These are phyloP conservation scores for Corrigiola litoralis DNA, from an alignment of 179 eudicot genomes.

Conservation along the genomic window DNA sequence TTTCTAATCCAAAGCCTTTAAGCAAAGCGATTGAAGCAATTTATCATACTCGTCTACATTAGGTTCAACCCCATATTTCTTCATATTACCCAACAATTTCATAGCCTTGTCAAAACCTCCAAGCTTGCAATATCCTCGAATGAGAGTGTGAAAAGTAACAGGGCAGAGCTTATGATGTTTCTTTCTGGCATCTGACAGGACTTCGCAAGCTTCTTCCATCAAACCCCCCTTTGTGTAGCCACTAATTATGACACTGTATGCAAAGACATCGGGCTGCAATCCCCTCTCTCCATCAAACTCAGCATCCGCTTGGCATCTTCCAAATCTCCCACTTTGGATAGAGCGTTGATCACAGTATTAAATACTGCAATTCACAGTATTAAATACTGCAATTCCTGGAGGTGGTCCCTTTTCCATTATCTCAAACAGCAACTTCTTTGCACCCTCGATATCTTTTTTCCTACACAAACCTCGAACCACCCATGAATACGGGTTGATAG, in stretches of 20 bases:
- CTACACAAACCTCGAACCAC: constrained; percentile 70
- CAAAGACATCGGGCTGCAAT: constrained; percentile 79
- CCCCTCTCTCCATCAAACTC: constrained; percentile 73
- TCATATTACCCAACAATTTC: constrained; percentile 63
- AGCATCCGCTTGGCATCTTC: constrained; percentile 55
- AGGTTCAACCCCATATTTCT: constrained; percentile 57
- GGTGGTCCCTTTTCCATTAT: constrained; percentile 85
- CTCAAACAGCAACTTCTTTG: constrained; percentile 53
- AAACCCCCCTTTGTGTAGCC: constrained; percentile 69
- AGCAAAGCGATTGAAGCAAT: constrained; percentile 80
- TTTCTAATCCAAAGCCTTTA: constrained; percentile 82
- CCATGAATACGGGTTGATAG: constrained; percentile 50
- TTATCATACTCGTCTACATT: constrained; percentile 77
- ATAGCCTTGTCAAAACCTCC: constrained; percentile 70
- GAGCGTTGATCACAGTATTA: constrained; percentile 47
- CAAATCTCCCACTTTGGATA: constrained; percentile 68
- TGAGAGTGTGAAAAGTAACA: constrained; percentile 59
- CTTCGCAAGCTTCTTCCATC: constrained; percentile 73
- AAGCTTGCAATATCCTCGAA: constrained; percentile 89
- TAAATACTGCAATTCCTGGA: constrained; percentile 79
- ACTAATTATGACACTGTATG: constrained; percentile 76
- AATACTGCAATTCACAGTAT: constrained; percentile 62
- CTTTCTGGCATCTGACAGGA: constrained; percentile 64
- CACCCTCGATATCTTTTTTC: constrained; percentile 48
- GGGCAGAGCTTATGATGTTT: constrained; percentile 60